These are phyloP conservation scores for Pogostemon cablin DNA, from an alignment of 257 asterid genomes.

Conservation along the genomic window DNA sequence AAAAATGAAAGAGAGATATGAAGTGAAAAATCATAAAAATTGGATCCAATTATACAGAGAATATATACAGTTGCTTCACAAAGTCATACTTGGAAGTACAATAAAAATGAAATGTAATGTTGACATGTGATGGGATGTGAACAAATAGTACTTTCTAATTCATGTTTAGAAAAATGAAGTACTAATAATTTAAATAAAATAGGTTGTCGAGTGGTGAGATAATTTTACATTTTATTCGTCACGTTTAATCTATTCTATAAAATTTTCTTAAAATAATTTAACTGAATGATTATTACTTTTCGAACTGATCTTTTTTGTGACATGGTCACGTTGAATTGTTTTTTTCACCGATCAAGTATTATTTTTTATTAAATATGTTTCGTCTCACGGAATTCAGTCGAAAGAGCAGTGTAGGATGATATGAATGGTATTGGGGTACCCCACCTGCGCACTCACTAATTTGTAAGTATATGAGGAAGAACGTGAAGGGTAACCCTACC, in stretches of 20 bases:
- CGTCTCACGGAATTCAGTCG: too few species aligned
- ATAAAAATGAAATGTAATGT: conserved; percentile 37
- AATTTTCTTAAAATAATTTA: too few species aligned
- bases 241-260: too few species aligned
- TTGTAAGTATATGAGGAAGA: conserved; percentile 48
- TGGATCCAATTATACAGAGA: conserved; percentile 46
- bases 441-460: conserved; percentile 49
- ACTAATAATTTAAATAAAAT: neutral
- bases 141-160: neutral
- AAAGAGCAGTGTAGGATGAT: neutral
- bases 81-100: conserved; percentile 45
- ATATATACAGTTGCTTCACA: conserved; percentile 47
- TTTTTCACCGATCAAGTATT: neutral
- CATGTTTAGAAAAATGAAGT: neutral
- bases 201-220: neutral
- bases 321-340: too few species aligned
- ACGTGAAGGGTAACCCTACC: conserved; percentile 63
- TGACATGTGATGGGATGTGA: conserved; percentile 44
- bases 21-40: conserved; percentile 17
- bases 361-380: neutral
- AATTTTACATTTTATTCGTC: too few species aligned
- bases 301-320: too few species aligned
- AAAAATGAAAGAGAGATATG: conserved; percentile 3
- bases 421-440: conserved; percentile 19
- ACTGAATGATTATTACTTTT: too few species aligned